Evolutionary conservation across 345 rosid genomes (phyloP).

Genomic region (Triadica sebifera): DNA sequence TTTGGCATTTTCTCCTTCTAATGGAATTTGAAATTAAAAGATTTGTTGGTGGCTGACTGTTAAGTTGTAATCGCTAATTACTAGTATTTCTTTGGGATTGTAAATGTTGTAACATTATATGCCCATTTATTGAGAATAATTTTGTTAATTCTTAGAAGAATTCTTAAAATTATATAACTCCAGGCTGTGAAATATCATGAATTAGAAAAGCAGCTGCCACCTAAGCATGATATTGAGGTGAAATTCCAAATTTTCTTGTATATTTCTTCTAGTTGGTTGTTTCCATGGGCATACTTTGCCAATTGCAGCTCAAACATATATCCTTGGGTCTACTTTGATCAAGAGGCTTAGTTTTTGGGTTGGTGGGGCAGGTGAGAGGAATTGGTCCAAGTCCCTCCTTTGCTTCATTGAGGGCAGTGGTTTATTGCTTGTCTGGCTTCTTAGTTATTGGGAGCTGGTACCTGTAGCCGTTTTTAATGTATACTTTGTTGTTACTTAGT

Average conservation of each 20-base stretch:
- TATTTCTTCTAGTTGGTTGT: background rate
- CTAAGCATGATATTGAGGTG: background rate
- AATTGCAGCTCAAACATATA: background rate
- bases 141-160: background rate
- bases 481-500: background rate
- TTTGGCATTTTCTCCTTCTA: background rate
- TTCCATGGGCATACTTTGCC: no score
- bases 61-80: background rate
- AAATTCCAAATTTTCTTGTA: background rate
- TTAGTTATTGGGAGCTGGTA: background rate
- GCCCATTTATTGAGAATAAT: background rate
- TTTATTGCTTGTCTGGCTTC: background rate
- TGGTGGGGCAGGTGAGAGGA: background rate
- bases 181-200: background rate
- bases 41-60: background rate
- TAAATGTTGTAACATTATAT: background rate
- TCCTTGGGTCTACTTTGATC: background rate
- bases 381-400: no score
- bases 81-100: background rate
- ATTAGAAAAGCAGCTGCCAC: background rate
- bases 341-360: background rate
- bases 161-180: background rate
- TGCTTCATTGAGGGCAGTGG: background rate
- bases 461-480: no score
- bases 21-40: background rate